Conservation (phyloP, 1,284 basidiomycete genomes). For the Phellopilus nigrolimitatus region DNA sequence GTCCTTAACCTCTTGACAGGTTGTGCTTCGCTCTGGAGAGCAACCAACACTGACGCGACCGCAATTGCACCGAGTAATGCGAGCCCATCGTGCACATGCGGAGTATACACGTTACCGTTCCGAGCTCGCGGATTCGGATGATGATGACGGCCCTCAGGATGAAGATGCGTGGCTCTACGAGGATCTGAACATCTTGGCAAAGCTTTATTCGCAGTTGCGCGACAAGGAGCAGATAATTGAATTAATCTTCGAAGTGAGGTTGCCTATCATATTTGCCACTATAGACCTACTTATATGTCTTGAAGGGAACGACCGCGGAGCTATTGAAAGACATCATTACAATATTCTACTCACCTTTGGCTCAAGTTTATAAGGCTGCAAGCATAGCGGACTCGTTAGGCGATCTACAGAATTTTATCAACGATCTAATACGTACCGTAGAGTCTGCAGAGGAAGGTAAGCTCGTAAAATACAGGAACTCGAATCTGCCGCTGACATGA, state of each 20-base stretch:
- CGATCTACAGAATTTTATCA: slow-evolving; percentile 93
- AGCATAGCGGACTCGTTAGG: slow-evolving; percentile 92
- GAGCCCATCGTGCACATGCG: slow-evolving; percentile 72
- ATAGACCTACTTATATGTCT: not conserved
- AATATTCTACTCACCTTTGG: slow-evolving; percentile 97
- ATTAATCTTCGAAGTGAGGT: slow-evolving; percentile 86
- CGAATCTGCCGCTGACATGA: not conserved
- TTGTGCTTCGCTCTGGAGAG: slow-evolving; percentile 80
- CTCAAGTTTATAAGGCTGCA: slow-evolving; percentile 96
- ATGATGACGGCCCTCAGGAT: slow-evolving; percentile 87
- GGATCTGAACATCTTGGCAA: slow-evolving; percentile 76
- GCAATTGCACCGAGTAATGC: slow-evolving; percentile 75
- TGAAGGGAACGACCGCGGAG: slow-evolving; percentile 88
- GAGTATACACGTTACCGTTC: slow-evolving; percentile 64
- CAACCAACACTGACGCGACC: slow-evolving; percentile 68
- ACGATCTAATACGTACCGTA: slow-evolving; percentile 93
- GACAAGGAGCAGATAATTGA: slow-evolving; percentile 94
- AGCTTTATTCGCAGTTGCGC: slow-evolving; percentile 73
- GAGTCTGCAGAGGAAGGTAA: slow-evolving; percentile 87
- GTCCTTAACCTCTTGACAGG: slow-evolving; percentile 76
- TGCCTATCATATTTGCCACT: not conserved
- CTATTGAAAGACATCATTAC: slow-evolving; percentile 98
- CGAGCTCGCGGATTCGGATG: slow-evolving; percentile 75
- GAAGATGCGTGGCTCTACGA: slow-evolving; percentile 96
- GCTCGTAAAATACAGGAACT: slow-evolving; percentile 30